Base-by-base conservation (phyloP, 2,329 filamentous ascomycete species). In the Drechslera avenae region DNA sequence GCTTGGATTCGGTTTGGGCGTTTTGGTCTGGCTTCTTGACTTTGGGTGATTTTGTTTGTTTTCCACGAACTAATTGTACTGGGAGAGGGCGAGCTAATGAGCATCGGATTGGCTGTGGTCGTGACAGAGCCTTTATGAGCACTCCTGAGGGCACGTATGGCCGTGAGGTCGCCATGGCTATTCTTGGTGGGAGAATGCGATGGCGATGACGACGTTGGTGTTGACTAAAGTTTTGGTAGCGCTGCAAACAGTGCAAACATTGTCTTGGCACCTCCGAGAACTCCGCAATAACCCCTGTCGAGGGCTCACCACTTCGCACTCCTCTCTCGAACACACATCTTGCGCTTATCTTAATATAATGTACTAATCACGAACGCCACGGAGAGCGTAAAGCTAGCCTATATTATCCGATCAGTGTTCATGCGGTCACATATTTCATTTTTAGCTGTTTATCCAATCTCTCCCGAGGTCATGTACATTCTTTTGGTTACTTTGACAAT, bases 101-200 rank as follows among this genome's bases (percentile, higher is more conserved):
- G 37, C 62, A 68, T 59, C 32, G 52, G 12, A 46, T 46, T 1
- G 62, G 50, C 7, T 56, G 52, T 14, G 67, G 62, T 7, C 62
- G 62, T 10, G 57, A 49, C 2, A 70, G 57, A 2, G 63, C 59
- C 21, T 63, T 59, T 5, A 72, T 39, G 3, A 73, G 55, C 12
- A 61, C 57, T 16, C 43, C 46, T 0, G 69, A 69, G 8, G 67
- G 67, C 5, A 67, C 50, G 39, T 65, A 68, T n/a, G 61, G 50
- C 41, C 62, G 51, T 19, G 56, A 52, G 7, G 52, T 42, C 12
- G 56, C 56, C 62, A 66, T 68, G 28, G 9, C 26, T 28, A 28
- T 13, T 12, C 9, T 12, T 40, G 13, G 31, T 30, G 31, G 9
- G 32, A 34, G 14, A 14, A 28, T n/a, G 9, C 16, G 30, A 18